phyloP scores from a whole-genome alignment of 352 stramenopile genomes.

The Phytophthora capsici region DNA sequence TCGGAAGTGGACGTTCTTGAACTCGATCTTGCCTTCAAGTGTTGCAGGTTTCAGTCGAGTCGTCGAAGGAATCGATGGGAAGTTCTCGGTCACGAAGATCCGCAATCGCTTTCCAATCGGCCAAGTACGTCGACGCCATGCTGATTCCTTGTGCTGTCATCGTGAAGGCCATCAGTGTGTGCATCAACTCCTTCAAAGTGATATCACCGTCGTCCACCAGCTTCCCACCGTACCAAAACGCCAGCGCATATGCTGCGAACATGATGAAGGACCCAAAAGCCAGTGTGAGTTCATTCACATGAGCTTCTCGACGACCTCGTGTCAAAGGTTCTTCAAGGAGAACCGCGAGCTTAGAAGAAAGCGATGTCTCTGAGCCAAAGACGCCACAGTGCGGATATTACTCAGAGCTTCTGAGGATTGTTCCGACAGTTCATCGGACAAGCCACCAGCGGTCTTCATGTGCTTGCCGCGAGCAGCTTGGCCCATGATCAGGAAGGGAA shows the following conservation, averaged over 20 bases:
- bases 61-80: constrained; percentile 46
- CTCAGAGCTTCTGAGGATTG: constrained; percentile 51
- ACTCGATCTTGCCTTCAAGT: constrained; percentile 28
- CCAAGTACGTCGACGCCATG: constrained; percentile 25
- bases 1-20: not conserved
- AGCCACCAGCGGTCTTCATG: no score
- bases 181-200: constrained; percentile 24
- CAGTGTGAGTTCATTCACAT: constrained; percentile 45
- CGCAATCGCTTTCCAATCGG: constrained; percentile 42
- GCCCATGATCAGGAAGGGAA: constrained; percentile 62
- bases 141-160: constrained; percentile 45
- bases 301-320: constrained; percentile 31
- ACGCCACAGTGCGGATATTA: constrained; percentile 53
- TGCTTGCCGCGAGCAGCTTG: constrained; percentile 37
- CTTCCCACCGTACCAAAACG: no score
- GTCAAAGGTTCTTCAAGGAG: constrained; percentile 36
- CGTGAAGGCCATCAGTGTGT: constrained; percentile 58
- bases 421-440: constrained; percentile 30
- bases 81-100: constrained; percentile 36
- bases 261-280: constrained; percentile 46
- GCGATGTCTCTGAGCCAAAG: constrained; percentile 38
- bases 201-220: constrained; percentile 71
- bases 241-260: constrained; percentile 52
- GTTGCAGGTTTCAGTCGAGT: constrained; percentile 8
- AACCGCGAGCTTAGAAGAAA: constrained; percentile 22